Evolutionary conservation across 1,284 basidiomycete species (phyloP).

Genomic region (Amylostereum chailletii): DNA sequence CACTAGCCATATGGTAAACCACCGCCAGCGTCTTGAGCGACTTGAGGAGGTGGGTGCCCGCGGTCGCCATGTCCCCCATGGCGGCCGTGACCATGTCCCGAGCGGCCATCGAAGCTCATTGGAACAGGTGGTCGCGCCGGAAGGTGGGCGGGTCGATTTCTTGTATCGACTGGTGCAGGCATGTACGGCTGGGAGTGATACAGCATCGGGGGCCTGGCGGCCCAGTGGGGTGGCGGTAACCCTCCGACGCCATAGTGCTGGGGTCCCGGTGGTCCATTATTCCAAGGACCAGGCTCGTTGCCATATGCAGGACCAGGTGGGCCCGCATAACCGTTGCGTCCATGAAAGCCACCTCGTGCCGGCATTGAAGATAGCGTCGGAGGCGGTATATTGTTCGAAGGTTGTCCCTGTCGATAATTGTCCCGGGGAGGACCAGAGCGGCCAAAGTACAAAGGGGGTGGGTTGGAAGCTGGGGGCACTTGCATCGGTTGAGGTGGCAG

Average conservation of each 20-base stretch:
- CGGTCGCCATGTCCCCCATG: conserved; percentile 10
- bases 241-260: no score
- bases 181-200: conserved; percentile 9
- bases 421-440: conserved; percentile 9
- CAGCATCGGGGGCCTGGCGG: conserved; percentile 14
- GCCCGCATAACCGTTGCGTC: no score
- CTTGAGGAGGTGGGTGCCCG: conserved; percentile 12
- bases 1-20: no score
- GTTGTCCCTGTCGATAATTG: no score
- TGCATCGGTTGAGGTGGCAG: conserved; percentile 13
- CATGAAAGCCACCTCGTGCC: no score
- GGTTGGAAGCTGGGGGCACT: conserved; percentile 10
- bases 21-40: no score
- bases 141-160: conserved; percentile 14
- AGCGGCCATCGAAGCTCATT: conserved; percentile 12
- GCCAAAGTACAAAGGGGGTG: conserved; percentile 3
- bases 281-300: no score
- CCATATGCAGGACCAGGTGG: no score
- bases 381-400: no score
- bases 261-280: no score
- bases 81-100: conserved; percentile 10
- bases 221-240: conserved; percentile 3
- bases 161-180: no score
- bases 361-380: no score
- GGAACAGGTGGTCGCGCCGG: conserved; percentile 19